These are phyloP conservation scores for Chimonanthus salicifolius DNA, from an alignment of 164 flowering plant species.

Conservation along the genomic window DNA sequence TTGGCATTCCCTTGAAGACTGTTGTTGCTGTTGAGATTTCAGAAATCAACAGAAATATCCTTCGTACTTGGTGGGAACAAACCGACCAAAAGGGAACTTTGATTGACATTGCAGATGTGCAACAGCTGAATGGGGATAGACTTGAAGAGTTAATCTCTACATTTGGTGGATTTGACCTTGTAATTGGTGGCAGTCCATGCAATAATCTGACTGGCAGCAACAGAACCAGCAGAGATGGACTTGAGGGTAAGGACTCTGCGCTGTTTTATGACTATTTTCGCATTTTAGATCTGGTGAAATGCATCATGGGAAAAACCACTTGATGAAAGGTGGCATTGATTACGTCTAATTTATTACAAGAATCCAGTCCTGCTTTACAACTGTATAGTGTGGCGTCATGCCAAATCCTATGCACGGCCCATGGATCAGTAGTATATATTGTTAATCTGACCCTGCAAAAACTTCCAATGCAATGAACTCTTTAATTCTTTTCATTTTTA, in stretches of 20 bases:
- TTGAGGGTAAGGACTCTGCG: conserved; percentile 29
- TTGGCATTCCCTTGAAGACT: conserved; percentile 66
- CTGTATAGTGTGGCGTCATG: too few species aligned
- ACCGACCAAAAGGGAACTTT: conserved; percentile 28
- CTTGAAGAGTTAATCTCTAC: conserved; percentile 16
- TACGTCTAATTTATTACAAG: too few species aligned
- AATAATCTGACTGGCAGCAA: conserved; percentile 34
- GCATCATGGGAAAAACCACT: conserved; percentile 9
- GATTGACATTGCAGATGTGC: conserved; percentile 25
- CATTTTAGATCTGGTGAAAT: conserved; percentile 19
- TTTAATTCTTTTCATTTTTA: too few species aligned
- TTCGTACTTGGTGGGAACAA: conserved; percentile 43
- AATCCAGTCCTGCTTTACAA: too few species aligned
- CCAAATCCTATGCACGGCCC: too few species aligned
- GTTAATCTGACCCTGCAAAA: too few species aligned
- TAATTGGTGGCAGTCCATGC: conserved; percentile 40
- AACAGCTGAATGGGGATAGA: conserved; percentile 13
- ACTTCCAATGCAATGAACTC: too few species aligned
- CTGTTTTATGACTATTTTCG: conserved; percentile 30
- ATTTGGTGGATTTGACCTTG: conserved; percentile 34
- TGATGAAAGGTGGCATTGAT: background rate
- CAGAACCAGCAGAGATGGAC: conserved; percentile 31
- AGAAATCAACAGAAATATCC: conserved; percentile 58
- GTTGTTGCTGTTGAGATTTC: conserved; percentile 87
- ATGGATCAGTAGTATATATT: too few species aligned